Conservation (phyloP, 2,329 filamentous ascomycete genomes). For the Chaetomium sp. region DNA sequence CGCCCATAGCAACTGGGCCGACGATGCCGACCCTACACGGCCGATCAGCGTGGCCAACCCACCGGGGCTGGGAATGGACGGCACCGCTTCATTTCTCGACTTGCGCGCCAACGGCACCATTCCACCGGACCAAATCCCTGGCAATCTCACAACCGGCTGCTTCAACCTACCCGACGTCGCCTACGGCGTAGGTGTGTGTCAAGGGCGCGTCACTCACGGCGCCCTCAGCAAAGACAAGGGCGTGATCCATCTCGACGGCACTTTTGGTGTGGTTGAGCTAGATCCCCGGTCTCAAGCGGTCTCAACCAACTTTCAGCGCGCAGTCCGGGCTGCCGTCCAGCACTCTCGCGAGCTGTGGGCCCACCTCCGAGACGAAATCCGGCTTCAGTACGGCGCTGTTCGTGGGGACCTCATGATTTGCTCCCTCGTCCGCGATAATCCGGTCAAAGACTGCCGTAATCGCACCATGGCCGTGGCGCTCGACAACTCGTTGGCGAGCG, state of each 20-base stretch:
- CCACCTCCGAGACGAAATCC: slow-evolving; percentile 24
- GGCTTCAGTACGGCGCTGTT: slow-evolving; percentile 23
- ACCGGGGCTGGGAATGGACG: slow-evolving; percentile 29
- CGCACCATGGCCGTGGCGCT: slow-evolving; percentile 26
- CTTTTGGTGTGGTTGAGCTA: slow-evolving; percentile 26
- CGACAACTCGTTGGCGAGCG: slow-evolving; percentile 24
- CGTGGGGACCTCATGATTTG: slow-evolving; percentile 33
- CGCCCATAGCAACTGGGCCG: slow-evolving; percentile 35
- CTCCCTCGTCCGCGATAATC: slow-evolving; percentile 31
- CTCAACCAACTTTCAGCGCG: slow-evolving; percentile 29
- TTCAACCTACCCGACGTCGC: slow-evolving; percentile 31
- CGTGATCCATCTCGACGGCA: slow-evolving; percentile 31
- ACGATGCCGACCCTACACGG: slow-evolving; percentile 25
- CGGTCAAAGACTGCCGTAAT: slow-evolving; percentile 29
- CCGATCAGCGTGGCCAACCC: slow-evolving; percentile 32
- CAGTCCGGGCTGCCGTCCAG: slow-evolving; percentile 29
- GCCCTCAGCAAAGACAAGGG: slow-evolving; percentile 33
- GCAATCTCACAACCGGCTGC: slow-evolving; percentile 32
- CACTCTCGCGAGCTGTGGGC: slow-evolving; percentile 29
- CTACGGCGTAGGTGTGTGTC: slow-evolving; percentile 26
- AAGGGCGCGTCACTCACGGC: slow-evolving; percentile 32
- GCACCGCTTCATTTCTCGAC: slow-evolving; percentile 31
- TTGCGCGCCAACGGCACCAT: slow-evolving; percentile 27
- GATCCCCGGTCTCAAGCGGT: slow-evolving; percentile 27
- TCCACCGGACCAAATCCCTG: slow-evolving; percentile 26